A percentile compares a stretch with the other conserved stretches of the same genome.
phyloP scores from a whole-genome alignment of 257 asterid genomes.

The Coffea canephora region DNA sequence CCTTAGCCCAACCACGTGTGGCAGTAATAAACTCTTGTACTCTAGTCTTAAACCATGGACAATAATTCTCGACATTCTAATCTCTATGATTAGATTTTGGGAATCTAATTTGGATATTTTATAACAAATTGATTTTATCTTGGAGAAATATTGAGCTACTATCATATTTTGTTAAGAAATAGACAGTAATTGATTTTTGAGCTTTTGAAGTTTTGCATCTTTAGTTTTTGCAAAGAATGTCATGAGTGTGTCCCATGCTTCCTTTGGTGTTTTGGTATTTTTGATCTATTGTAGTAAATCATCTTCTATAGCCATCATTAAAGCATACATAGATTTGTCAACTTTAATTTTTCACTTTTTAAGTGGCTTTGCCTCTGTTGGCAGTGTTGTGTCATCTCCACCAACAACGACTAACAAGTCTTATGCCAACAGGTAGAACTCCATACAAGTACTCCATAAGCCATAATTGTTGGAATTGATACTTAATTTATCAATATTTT shows the following conservation, averaged over 20 bases:
- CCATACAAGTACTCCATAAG: no score
- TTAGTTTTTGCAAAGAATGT: slow-evolving; percentile 6
- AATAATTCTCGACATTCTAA: neutral
- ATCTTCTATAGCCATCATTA: neutral
- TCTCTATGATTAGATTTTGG: neutral
- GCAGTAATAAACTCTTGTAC: neutral
- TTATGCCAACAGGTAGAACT: no score
- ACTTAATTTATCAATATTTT: no score
- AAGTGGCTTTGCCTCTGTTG: neutral
- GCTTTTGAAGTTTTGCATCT: neutral
- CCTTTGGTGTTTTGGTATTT: neutral
- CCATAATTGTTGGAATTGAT: no score
- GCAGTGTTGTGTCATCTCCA: no score
- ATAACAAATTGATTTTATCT: neutral
- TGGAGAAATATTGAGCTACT: neutral
- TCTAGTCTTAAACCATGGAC: neutral
- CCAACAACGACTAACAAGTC: no score
- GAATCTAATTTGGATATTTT: neutral
- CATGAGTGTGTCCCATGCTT: slow-evolving; percentile 6
- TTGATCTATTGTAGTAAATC: neutral
- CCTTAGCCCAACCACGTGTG: neutral
- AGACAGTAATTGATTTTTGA: neutral
- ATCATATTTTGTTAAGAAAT: neutral
- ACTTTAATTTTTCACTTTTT: neutral
- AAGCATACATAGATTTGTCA: neutral